Evolutionary conservation across 2,329 filamentous ascomycete species (phyloP), one percentile per base, ranked within the genome.

Genomic region (Aspergillus sojae): DNA sequence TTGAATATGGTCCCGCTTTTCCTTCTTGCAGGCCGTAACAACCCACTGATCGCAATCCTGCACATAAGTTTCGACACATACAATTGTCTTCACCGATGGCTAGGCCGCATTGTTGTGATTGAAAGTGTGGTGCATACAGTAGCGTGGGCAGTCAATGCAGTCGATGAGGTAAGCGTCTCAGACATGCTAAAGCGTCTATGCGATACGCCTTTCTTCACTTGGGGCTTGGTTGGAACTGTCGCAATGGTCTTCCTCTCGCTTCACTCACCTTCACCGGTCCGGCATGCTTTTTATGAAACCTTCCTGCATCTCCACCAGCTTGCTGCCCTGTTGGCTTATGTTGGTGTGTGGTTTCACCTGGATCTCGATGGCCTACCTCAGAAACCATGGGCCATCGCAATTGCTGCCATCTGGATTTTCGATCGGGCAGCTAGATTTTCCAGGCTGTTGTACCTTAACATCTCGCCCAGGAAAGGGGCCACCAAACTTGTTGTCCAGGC

Each of bases 41-140:
- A 98, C 80, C 92, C 93, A 10, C 83, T 97, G 56, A 97, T 98
- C 73, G 78, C 83, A 4, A 78, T 96, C 39, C 85, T 98, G 62
- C 88, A 90, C 71, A 90, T 98, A 76, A 94, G 92, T 77, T 99
- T 97, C 80, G 95, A 98, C 78, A 96, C 94, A 0, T 98, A 96
- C 84, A 98, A 98, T 76, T 88, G 95, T 10, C 82, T 95, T 57
- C 92, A 96, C 77, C 87, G 92, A 67, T 96, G 92, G 91, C 86
- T 92, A 65, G 92, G 91, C 32, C 86, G 92, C 30, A 87, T 94
- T 50, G 86, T 92, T 30, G 86, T 91, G n/a, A 59, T 90, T 4
- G 90, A 95, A 76, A 80, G 86, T 19, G 71, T 93, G 57, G 82
- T 90, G 10, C 93, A 96, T 78, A 91, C 90, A 10, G 70, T 85